Percentiles rank a stretch among this genome's conserved stretches.
These are phyloP conservation scores for Zelonia costaricensis DNA, from an alignment of 208 protist species.

Conservation along the genomic window DNA sequence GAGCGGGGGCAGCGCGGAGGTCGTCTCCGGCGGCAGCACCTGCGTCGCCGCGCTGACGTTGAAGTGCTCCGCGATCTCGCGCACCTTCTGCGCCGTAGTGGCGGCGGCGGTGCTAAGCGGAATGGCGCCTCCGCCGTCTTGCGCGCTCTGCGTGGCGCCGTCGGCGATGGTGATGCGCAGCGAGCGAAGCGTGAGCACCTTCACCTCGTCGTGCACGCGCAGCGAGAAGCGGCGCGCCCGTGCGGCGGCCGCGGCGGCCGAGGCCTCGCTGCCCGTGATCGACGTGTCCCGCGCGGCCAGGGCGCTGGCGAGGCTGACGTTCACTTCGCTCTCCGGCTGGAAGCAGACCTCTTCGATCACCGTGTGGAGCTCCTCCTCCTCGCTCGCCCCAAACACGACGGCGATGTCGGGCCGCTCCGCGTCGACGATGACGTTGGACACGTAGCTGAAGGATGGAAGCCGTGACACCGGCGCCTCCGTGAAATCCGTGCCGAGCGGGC, in stretches of 20 bases:
- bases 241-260: conserved; percentile 3
- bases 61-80: conserved; percentile 24
- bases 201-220: conserved; percentile 8
- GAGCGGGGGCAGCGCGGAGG: conserved; percentile 23
- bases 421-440: conserved; percentile 57
- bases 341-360: conserved; percentile 43
- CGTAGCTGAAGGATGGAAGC: conserved; percentile 51
- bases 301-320: conserved; percentile 19
- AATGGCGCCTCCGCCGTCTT: conserved; percentile 22
- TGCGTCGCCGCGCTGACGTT: conserved; percentile 26
- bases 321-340: conserved; percentile 20
- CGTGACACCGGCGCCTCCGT: conserved; percentile 41
- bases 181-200: conserved; percentile 15
- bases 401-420: conserved; percentile 41
- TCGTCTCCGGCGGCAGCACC: conserved; percentile 21
- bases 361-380: conserved; percentile 22
- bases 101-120: conserved; percentile 10
- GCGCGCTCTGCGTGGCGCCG: conserved; percentile 7
- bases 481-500: conserved; percentile 23
- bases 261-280: not conserved
- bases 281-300: conserved; percentile 10
- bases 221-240: conserved; percentile 13
- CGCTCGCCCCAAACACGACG: conserved; percentile 34
- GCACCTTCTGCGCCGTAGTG: conserved; percentile 22
- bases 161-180: conserved; percentile 25